Evolutionary conservation across 169 alveolate species (phyloP).

Genomic region (Plasmodium berghei): DNA sequence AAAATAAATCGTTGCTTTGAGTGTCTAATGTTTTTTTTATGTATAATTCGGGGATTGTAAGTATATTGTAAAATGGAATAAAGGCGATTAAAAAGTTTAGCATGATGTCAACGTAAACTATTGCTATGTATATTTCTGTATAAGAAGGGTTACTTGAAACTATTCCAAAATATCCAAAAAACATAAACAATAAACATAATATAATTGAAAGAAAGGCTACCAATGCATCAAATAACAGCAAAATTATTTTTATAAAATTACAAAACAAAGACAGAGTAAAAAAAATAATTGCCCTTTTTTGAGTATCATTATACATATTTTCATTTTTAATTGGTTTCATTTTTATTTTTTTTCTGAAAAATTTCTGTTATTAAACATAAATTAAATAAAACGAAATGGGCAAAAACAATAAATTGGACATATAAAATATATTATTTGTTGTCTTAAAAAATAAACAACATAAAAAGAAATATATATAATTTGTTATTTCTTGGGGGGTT

Average conservation of each 20-base stretch:
- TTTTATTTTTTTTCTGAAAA: neutral
- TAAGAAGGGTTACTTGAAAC: slow-evolving; percentile 18
- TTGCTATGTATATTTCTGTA: slow-evolving; percentile 15
- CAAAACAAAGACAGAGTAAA: slow-evolving; percentile 38
- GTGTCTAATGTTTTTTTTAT: neutral
- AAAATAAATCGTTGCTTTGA: neutral
- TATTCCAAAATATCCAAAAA: slow-evolving; percentile 60
- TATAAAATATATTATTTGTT: slow-evolving; percentile 4
- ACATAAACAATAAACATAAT: slow-evolving; percentile 28
- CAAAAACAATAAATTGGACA: neutral
- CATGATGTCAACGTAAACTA: slow-evolving; percentile 19
- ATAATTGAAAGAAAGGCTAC: slow-evolving; percentile 3
- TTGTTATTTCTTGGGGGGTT: neutral
- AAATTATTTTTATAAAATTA: slow-evolving; percentile 32
- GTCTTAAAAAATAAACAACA: slow-evolving; percentile 1
- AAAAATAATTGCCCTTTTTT: slow-evolving; percentile 23
- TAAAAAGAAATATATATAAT: slow-evolving; percentile 12
- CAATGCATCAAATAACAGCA: slow-evolving; percentile 32
- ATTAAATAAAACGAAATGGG: slow-evolving; percentile 12
- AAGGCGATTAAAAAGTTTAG: slow-evolving; percentile 39
- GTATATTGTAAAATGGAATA: slow-evolving; percentile 8
- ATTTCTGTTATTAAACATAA: slow-evolving; percentile 1
- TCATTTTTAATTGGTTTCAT: slow-evolving; percentile 33
- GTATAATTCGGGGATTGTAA: slow-evolving; percentile 6
- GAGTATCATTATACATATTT: slow-evolving; percentile 9